These are phyloP conservation scores for Cystofilobasidium bisporidii DNA, from an alignment of 768 basidiomycete species.

Conservation along the genomic window DNA sequence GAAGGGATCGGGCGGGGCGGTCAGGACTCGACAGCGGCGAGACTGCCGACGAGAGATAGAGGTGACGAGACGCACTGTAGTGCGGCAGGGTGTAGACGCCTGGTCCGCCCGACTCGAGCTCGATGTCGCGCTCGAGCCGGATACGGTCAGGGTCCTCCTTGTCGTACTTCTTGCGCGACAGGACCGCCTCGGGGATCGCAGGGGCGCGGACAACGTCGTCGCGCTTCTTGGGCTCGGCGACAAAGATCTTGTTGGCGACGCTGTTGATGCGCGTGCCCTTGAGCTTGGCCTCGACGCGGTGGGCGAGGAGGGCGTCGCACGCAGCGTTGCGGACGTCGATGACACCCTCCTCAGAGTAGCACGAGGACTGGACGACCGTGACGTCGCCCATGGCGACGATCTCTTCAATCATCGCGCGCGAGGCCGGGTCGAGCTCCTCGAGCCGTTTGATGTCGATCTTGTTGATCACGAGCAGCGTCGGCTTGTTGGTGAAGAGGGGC, in stretches of 20 bases:
- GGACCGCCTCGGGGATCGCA: constrained; percentile 78
- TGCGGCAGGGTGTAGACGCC: constrained; percentile 64
- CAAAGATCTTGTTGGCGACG: constrained; percentile 90
- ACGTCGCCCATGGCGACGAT: constrained; percentile 66
- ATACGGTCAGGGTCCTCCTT: constrained; percentile 71
- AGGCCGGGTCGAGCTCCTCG: constrained; percentile 68
- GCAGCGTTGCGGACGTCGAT: constrained; percentile 93
- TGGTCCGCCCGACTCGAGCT: constrained; percentile 75
- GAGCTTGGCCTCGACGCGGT: constrained; percentile 87
- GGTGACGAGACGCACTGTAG: constrained; percentile 47
- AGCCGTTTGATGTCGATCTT: constrained; percentile 90
- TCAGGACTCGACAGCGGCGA: not conserved
- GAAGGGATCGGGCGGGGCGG: not conserved
- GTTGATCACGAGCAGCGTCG: constrained; percentile 89
- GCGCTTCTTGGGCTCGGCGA: constrained; percentile 77
- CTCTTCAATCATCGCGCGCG: constrained; percentile 70
- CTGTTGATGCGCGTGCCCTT: constrained; percentile 87
- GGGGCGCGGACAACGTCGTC: constrained; percentile 82
- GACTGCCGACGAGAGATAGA: too few relatives aligned
- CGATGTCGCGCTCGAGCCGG: constrained; percentile 66
- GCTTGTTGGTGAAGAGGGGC: constrained; percentile 88
- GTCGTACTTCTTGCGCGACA: constrained; percentile 70
- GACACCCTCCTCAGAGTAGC: constrained; percentile 93
- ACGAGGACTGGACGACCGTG: constrained; percentile 72
- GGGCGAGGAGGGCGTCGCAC: constrained; percentile 88